Evolutionary conservation across 192 early-diverging fungal genomes (phyloP).

Genomic region (Anaeromyces robustus): DNA sequence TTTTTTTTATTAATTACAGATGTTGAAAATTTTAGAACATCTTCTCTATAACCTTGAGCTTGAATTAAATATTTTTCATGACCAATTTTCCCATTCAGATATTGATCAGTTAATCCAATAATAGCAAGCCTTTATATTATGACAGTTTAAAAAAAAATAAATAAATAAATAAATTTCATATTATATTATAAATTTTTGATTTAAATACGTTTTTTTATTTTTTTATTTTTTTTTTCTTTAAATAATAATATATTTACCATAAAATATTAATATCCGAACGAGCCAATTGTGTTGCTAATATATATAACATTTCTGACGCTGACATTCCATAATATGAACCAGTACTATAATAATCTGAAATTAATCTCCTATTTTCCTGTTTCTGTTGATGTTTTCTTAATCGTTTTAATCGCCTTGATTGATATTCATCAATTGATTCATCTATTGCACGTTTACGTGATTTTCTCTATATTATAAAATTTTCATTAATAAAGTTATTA

Average conservation of each 20-base stretch:
- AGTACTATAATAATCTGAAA: constrained; percentile 69
- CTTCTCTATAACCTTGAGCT: constrained; percentile 47
- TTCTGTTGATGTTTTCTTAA: background rate
- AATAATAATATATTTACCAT: background rate
- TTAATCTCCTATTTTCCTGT: constrained; percentile 15
- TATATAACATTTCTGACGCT: constrained; percentile 52
- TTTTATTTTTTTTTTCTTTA: background rate
- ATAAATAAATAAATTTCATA: too few species aligned
- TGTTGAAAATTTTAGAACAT: constrained; percentile 41
- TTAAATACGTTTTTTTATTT: too few species aligned
- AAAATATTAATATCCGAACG: constrained; percentile 26
- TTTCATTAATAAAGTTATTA: constrained; percentile 6
- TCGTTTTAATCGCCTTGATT: background rate
- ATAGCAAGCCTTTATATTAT: constrained; percentile 47
- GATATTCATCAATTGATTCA: background rate
- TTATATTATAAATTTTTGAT: too few species aligned
- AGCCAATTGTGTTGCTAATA: constrained; percentile 56
- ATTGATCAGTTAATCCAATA: constrained; percentile 64
- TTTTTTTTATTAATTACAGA: constrained; percentile 7
- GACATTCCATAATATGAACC: constrained; percentile 63
- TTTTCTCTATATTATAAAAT: background rate
- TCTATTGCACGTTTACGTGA: background rate
- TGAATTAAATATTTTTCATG: constrained; percentile 44
- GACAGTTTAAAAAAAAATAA: background rate
- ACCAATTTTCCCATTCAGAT: constrained; percentile 53